phyloP scores from a whole-genome alignment of 306 rosid species.

The Lathyrus aphaca region DNA sequence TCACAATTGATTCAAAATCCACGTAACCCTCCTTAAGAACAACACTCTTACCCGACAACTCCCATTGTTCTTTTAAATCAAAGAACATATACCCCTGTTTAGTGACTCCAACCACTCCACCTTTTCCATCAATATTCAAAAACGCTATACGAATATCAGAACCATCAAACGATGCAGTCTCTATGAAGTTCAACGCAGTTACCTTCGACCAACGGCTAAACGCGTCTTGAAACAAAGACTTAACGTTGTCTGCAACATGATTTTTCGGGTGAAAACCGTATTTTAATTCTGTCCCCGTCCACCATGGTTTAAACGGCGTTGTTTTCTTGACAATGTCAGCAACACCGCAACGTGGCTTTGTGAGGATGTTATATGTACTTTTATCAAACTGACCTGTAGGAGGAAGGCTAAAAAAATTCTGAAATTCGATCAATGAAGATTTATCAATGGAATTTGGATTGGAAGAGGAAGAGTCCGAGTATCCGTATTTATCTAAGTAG shows the following conservation, averaged over 20 bases:
- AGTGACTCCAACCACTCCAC: not conserved
- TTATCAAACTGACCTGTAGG: not conserved
- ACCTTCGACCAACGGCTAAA: constrained; percentile 14
- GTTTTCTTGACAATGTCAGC: constrained; percentile 23
- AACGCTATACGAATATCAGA: constrained; percentile 3
- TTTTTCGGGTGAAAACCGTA: constrained; percentile 3
- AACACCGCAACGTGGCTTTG: constrained; percentile 24
- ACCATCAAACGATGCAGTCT: not conserved
- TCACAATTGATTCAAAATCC: constrained; percentile 19
- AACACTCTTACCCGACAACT: not conserved
- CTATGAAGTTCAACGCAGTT: not conserved
- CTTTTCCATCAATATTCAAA: not conserved
- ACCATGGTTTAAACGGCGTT: constrained; percentile 22
- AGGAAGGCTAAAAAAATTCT: not conserved
- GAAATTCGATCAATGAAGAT: not conserved
- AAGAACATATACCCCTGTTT: not conserved
- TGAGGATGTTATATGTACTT: not conserved
- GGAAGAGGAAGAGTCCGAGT: not conserved
- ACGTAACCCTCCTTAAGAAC: not conserved
- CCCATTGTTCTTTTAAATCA: constrained; percentile 23
- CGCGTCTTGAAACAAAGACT: constrained; percentile 7
- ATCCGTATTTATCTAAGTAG: constrained; percentile 14
- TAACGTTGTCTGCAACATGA: not conserved
- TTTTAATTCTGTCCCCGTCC: not conserved
- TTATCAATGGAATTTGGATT: not conserved